Conservation (phyloP, 2,329 filamentous ascomycete genomes). For the Sporothrix euskadiensis region DNA sequence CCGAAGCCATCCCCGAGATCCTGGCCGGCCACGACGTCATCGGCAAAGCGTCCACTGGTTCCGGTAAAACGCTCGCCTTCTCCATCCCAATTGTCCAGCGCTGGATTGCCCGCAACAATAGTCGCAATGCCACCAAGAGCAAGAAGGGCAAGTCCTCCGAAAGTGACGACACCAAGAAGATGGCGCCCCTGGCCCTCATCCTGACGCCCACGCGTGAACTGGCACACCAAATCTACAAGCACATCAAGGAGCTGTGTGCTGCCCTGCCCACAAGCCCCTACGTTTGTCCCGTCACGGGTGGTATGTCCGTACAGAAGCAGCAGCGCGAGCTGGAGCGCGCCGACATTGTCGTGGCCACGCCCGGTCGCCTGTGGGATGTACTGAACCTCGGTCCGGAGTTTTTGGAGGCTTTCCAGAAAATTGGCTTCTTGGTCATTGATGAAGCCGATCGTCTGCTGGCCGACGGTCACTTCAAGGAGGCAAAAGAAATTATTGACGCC, state of each 20-base stretch:
- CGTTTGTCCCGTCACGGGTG: constrained; percentile 88
- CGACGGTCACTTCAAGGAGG: constrained; percentile 92
- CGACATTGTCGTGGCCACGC: constrained; percentile 91
- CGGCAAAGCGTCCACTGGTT: constrained; percentile 93
- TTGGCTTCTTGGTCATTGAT: constrained; percentile 85
- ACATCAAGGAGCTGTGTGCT: constrained; percentile 73
- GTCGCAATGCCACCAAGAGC: constrained; percentile 37
- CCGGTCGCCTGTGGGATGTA: constrained; percentile 92
- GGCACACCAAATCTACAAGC: constrained; percentile 84
- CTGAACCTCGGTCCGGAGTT: constrained; percentile 73
- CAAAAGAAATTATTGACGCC: constrained; percentile 80
- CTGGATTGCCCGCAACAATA: constrained; percentile 56
- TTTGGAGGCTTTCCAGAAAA: constrained; percentile 67
- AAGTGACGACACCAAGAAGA: neutral
- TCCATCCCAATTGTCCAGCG: constrained; percentile 88
- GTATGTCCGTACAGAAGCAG: constrained; percentile 92
- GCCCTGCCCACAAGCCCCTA: constrained; percentile 63
- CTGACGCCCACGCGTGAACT: constrained; percentile 90
- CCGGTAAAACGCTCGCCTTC: constrained; percentile 94
- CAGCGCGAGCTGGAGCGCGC: constrained; percentile 79
- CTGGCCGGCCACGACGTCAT: constrained; percentile 84
- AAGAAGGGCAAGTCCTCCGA: constrained; percentile 26
- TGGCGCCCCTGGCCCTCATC: constrained; percentile 69
- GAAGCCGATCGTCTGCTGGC: constrained; percentile 91
- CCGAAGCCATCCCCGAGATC: constrained; percentile 76